These are phyloP conservation scores for Cucurbita pepo DNA, from an alignment of 306 rosid species.

Conservation along the genomic window DNA sequence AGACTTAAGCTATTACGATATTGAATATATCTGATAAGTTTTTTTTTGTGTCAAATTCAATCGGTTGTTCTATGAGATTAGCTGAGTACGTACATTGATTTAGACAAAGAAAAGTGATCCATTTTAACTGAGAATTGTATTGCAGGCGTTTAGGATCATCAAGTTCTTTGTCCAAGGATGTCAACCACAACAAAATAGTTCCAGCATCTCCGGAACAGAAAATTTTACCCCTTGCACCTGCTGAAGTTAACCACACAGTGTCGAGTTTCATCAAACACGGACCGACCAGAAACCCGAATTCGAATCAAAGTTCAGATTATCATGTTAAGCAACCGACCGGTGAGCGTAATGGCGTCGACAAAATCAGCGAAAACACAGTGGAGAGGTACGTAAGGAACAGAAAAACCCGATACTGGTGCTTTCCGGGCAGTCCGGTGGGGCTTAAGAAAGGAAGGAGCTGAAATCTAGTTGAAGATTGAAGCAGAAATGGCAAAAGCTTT, in stretches of 20 bases:
- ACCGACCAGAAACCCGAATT: neutral
- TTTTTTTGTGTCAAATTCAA: neutral
- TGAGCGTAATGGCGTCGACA: slow-evolving; percentile 3
- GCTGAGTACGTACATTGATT: neutral
- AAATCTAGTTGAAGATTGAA: neutral
- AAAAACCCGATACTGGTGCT: neutral
- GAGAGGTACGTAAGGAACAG: neutral
- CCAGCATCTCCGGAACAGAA: slow-evolving; percentile 44
- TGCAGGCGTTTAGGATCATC: slow-evolving; percentile 35
- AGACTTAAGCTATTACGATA: neutral
- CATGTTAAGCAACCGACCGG: slow-evolving; percentile 6
- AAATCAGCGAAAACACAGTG: neutral
- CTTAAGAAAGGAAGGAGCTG: slow-evolving; percentile 4
- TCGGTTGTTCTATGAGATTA: neutral
- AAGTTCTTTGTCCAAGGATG: slow-evolving; percentile 36
- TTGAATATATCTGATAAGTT: neutral
- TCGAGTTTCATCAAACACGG: slow-evolving; percentile 15
- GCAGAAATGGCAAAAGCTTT: neutral
- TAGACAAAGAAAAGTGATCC: neutral
- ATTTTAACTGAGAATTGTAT: neutral
- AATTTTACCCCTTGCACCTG: slow-evolving; percentile 14
- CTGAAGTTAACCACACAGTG: slow-evolving; percentile 13
- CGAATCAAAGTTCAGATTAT: slow-evolving; percentile 11
- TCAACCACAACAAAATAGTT: slow-evolving; percentile 41
- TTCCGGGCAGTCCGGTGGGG: neutral